Percentiles rank a stretch among this genome's conserved stretches.
These are phyloP conservation scores for Lathyrus sativus DNA, from an alignment of 306 rosid genomes.

Conservation along the genomic window DNA sequence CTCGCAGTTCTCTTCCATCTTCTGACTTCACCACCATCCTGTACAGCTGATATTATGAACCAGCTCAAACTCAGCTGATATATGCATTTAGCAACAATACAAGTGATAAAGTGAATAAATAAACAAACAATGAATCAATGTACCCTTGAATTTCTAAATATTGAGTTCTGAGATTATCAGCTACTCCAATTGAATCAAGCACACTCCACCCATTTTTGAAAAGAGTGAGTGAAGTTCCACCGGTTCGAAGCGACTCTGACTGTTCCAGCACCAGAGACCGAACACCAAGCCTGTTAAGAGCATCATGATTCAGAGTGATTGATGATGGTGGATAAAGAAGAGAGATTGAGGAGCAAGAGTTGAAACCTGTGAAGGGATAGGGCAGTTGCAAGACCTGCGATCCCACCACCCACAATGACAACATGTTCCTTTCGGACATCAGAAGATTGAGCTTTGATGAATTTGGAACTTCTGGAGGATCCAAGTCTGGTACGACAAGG, in stretches of 20 bases:
- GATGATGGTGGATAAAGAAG: neutral
- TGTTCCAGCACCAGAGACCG: slow-evolving; percentile 49
- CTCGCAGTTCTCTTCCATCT: slow-evolving; percentile 74
- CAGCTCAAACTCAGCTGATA: slow-evolving; percentile 48
- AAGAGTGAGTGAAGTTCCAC: slow-evolving; percentile 91
- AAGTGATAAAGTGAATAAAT: neutral
- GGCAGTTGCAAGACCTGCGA: slow-evolving; percentile 79
- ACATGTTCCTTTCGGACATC: slow-evolving; percentile 51
- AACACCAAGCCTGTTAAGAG: slow-evolving; percentile 65
- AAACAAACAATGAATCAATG: neutral
- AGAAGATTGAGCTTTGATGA: slow-evolving; percentile 49
- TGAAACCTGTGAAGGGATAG: slow-evolving; percentile 69
- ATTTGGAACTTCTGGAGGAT: slow-evolving; percentile 31
- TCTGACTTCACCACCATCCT: slow-evolving; percentile 83
- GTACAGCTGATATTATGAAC: slow-evolving; percentile 69
- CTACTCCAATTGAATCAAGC: slow-evolving; percentile 88
- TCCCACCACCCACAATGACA: slow-evolving; percentile 71
- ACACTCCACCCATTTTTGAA: slow-evolving; percentile 90
- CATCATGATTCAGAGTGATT: neutral
- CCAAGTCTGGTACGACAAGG: slow-evolving; percentile 29
- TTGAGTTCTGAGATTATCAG: slow-evolving; percentile 68
- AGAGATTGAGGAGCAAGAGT: neutral
- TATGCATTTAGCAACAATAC: neutral
- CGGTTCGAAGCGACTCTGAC: slow-evolving; percentile 45
- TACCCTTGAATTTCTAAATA: slow-evolving; percentile 88